phyloP scores from a whole-genome alignment of 768 basidiomycete species.

The Piloderma croceum region DNA sequence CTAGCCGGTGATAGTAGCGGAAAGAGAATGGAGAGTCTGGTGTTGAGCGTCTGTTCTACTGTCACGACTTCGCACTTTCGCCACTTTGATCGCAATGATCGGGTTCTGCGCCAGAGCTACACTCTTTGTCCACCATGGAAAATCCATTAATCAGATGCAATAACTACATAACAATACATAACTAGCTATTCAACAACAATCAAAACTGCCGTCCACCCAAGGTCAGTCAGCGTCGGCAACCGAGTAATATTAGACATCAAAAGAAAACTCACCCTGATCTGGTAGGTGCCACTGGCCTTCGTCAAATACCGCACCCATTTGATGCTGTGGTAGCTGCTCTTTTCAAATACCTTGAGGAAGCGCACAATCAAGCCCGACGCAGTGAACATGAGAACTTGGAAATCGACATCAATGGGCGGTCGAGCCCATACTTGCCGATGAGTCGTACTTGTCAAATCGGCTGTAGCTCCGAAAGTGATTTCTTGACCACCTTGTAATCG shows the following conservation, averaged over 20 bases:
- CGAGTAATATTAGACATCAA: background rate
- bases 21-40: too few relatives aligned
- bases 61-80: too few relatives aligned
- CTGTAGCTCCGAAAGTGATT: slow-evolving; percentile 76
- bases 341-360: slow-evolving; percentile 98
- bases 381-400: slow-evolving; percentile 99
- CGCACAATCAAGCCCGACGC: slow-evolving; percentile 92
- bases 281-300: slow-evolving; percentile 90
- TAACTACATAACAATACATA: too few relatives aligned
- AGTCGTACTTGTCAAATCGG: slow-evolving; percentile 82
- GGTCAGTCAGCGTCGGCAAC: too few relatives aligned
- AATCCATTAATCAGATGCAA: too few relatives aligned
- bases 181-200: too few relatives aligned
- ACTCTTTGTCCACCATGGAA: too few relatives aligned
- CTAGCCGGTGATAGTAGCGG: too few relatives aligned
- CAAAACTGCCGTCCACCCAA: too few relatives aligned
- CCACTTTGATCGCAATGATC: too few relatives aligned
- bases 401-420: slow-evolving; percentile 97
- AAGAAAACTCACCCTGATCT: slow-evolving; percentile 71
- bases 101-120: too few relatives aligned
- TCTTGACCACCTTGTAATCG: slow-evolving; percentile 92
- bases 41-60: too few relatives aligned
- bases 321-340: slow-evolving; percentile 87
- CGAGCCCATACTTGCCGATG: slow-evolving; percentile 94
- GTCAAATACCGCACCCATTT: slow-evolving; percentile 96